Base-by-base conservation (phyloP, 106 monocot species). In the Dioscorea dumetorum region DNA sequence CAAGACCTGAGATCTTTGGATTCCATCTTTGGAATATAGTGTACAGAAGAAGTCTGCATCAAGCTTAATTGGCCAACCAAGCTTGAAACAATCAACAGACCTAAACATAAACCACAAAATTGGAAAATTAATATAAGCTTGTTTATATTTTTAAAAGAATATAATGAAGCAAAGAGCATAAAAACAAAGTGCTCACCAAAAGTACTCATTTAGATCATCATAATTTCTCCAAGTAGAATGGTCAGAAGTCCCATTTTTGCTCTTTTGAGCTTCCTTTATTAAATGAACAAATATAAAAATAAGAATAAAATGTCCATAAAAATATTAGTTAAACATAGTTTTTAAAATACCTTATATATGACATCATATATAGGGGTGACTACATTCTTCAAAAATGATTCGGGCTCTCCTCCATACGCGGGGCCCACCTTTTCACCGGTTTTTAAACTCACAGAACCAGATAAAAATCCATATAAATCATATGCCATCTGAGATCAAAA, bases 181-280 rank as follows among this genome's bases (percentile, higher is more conserved):
- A 28, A 28, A 28, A 28, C 28, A 62, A 48, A 49, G 12, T 33
- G 17, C 85, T 72, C 13, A 90, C 90, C 90, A 90, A 58, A 90
- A 90, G 50, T 72, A 90, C 41, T 90, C 90, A 68, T 90, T 90
- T 49, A 90, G 51, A 71, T 90, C 90, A 80, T 90, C 90, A 73
- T 90, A 90, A 72, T 90, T 90, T 75, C 90, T 77, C 90, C 90
- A 90, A 66, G 67, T 83, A 24, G 90, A 85, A 77, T 90, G 90
- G 31, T 80, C 85, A 62, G 85, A 68, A 53, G 71, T 71, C 54
- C 85, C 90, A 70, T 83, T 72, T 82, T 76, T 80, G 70, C 80
- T 85, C 48, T 83, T 90, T 52, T 33, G 80, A 35, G 90, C 85
- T 83, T 90, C 90, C 90, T 90, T 83, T 66, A 80, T 59, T 52